phyloP scores from a whole-genome alignment of 345 rosid species.

The Mallotus nudiflorus region DNA sequence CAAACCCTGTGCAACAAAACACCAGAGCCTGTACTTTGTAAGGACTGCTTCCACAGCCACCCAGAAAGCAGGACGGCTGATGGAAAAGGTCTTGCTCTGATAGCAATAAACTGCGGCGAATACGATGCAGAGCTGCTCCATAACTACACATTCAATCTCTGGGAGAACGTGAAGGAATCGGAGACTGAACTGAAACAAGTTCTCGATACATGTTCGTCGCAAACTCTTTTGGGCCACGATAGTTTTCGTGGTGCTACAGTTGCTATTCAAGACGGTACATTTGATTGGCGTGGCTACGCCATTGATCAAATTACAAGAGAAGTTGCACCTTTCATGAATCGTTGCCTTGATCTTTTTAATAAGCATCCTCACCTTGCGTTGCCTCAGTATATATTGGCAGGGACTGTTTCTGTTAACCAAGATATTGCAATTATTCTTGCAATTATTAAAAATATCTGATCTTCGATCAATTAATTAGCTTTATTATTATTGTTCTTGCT shows the following conservation, averaged over 20 bases:
- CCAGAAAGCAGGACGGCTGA: not conserved
- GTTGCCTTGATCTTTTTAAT: slow-evolving; percentile 9
- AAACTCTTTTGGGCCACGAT: not conserved
- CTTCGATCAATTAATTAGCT: no score
- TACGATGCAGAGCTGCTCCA: not conserved
- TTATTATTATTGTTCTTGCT: no score
- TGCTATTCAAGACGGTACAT: not conserved
- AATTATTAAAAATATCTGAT: slow-evolving; percentile 11
- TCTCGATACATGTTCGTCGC: slow-evolving; percentile 7
- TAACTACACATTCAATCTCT: not conserved
- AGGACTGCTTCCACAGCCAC: slow-evolving; percentile 8
- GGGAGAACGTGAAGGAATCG: not conserved
- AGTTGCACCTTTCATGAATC: not conserved
- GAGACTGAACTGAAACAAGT: not conserved
- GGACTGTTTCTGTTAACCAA: slow-evolving; percentile 1
- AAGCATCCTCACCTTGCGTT: not conserved
- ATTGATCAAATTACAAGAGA: not conserved
- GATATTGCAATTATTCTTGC: slow-evolving; percentile 9
- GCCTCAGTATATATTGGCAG: slow-evolving; percentile 14
- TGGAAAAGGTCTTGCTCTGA: not conserved
- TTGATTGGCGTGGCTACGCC: not conserved
- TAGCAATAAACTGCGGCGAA: slow-evolving; percentile 5
- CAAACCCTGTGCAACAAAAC: slow-evolving; percentile 7
- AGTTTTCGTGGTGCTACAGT: not conserved
- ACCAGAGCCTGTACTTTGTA: slow-evolving; percentile 1